Conservation (phyloP, 768 basidiomycete species). For the Pulveroboletus ravenelii region DNA sequence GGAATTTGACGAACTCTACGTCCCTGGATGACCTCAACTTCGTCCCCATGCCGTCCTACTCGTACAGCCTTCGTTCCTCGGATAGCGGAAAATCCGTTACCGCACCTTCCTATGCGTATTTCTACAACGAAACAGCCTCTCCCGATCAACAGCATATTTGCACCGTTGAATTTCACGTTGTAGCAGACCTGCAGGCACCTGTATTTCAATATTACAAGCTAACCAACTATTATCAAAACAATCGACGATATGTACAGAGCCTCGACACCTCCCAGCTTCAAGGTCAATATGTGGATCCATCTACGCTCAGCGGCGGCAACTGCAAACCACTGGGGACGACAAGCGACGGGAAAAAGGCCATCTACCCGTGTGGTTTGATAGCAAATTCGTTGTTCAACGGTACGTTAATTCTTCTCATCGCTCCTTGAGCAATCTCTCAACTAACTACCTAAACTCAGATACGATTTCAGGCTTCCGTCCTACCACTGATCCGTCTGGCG, state of each 20-base stretch:
- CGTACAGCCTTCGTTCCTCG: slow-evolving; percentile 61
- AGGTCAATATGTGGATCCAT: slow-evolving; percentile 54
- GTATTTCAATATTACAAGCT: slow-evolving; percentile 96
- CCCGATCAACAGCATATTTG: slow-evolving; percentile 57
- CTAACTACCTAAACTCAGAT: slow-evolving; percentile 44
- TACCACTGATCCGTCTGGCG: slow-evolving; percentile 36
- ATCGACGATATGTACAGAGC: slow-evolving; percentile 95
- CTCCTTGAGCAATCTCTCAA: background rate
- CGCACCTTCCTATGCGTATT: slow-evolving; percentile 72
- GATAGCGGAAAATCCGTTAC: slow-evolving; percentile 42
- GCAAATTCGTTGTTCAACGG: slow-evolving; percentile 98
- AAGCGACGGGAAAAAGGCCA: slow-evolving; percentile 41
- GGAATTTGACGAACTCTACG: slow-evolving; percentile 44
- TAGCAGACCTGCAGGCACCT: slow-evolving; percentile 63
- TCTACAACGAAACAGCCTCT: slow-evolving; percentile 44
- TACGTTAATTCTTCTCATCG: slow-evolving; percentile 28
- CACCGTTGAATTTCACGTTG: slow-evolving; percentile 76
- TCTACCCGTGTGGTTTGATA: slow-evolving; percentile 96
- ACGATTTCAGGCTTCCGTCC: slow-evolving; percentile 66
- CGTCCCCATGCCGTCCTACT: slow-evolving; percentile 55
- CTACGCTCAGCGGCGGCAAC: slow-evolving; percentile 59
- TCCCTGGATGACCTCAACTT: slow-evolving; percentile 37
- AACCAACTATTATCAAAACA: slow-evolving; percentile 97
- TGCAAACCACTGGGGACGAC: slow-evolving; percentile 82
- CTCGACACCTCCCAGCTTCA: slow-evolving; percentile 79